phyloP scores from a whole-genome alignment of 805 yeast genomes.

The Yamadazyma paraphyllophila region DNA sequence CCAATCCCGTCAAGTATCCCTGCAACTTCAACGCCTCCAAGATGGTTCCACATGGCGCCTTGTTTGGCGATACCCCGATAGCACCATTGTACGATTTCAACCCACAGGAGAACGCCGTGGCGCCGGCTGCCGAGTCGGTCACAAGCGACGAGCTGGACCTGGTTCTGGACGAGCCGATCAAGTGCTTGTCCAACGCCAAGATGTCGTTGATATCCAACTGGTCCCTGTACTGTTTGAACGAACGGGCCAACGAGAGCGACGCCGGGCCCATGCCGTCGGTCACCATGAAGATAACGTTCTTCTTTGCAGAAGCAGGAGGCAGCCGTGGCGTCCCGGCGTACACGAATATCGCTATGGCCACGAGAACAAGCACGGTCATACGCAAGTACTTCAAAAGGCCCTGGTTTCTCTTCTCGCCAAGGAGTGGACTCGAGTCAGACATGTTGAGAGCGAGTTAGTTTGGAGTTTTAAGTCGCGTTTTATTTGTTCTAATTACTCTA shows the following conservation, averaged over 20 bases:
- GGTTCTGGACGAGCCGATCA: slow-evolving; percentile 83
- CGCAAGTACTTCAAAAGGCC: slow-evolving; percentile 1
- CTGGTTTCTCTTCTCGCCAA: slow-evolving; percentile 2
- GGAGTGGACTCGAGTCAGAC: slow-evolving; percentile 4
- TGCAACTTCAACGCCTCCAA: slow-evolving; percentile 81
- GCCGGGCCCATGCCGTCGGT: slow-evolving; percentile 96
- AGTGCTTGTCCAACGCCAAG: slow-evolving; percentile 60
- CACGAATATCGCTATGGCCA: slow-evolving; percentile 1
- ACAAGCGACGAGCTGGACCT: slow-evolving; percentile 74
- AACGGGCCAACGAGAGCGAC: slow-evolving; percentile 72
- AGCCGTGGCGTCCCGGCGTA: not conserved
- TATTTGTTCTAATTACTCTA: not conserved
- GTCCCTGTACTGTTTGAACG: slow-evolving; percentile 63
- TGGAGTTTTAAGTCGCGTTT: too few species aligned
- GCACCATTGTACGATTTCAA: slow-evolving; percentile 84
- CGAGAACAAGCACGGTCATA: not conserved
- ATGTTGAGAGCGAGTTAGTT: not conserved
- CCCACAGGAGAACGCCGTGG: slow-evolving; percentile 88
- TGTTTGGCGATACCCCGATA: slow-evolving; percentile 71
- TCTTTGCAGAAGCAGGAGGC: slow-evolving; percentile 36
- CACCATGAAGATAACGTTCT: slow-evolving; percentile 80
- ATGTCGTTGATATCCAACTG: slow-evolving; percentile 53
- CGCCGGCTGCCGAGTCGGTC: slow-evolving; percentile 96
- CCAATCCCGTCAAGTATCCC: slow-evolving; percentile 82
- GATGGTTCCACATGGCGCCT: slow-evolving; percentile 78